These are phyloP conservation scores for Penicillium sclerotiorum DNA, from an alignment of 2,329 filamentous ascomycete genomes.

Conservation along the genomic window DNA sequence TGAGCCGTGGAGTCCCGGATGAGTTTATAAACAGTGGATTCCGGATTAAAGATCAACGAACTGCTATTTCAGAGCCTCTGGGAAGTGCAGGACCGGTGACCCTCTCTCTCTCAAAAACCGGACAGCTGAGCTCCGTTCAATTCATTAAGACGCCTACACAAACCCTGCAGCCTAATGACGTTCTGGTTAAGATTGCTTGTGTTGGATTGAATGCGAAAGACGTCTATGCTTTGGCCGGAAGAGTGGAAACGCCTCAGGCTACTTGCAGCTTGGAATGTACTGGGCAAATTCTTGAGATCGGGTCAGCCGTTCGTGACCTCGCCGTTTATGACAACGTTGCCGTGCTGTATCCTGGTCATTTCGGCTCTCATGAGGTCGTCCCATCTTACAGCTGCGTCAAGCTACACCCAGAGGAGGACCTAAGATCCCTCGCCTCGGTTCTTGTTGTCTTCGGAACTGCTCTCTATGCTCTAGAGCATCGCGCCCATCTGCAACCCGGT, in stretches of 20 bases:
- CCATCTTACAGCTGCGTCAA: not conserved
- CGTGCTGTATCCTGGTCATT: not conserved
- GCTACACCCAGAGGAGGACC: not conserved
- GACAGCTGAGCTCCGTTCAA: not conserved
- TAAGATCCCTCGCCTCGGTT: not conserved
- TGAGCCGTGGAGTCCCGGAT: not conserved
- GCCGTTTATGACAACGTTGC: not conserved
- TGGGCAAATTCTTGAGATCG: not conserved
- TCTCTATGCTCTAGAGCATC: not conserved
- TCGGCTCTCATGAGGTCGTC: not conserved
- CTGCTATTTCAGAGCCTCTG: not conserved
- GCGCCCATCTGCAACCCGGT: not conserved
- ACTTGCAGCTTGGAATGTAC: not conserved
- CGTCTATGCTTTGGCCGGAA: not conserved
- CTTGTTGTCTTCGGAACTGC: not conserved
- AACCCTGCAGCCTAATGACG: not conserved
- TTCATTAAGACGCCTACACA: not conserved
- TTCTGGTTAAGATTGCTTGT: not conserved
- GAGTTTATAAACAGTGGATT: not conserved
- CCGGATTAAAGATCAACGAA: not conserved
- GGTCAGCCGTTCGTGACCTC: not conserved
- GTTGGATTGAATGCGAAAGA: conserved; percentile 1
- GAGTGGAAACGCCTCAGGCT: not conserved
- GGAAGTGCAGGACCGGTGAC: not conserved
- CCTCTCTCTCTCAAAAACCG: not conserved